phyloP scores from a whole-genome alignment of 208 protist species.

The Leptomonas seymouri region DNA sequence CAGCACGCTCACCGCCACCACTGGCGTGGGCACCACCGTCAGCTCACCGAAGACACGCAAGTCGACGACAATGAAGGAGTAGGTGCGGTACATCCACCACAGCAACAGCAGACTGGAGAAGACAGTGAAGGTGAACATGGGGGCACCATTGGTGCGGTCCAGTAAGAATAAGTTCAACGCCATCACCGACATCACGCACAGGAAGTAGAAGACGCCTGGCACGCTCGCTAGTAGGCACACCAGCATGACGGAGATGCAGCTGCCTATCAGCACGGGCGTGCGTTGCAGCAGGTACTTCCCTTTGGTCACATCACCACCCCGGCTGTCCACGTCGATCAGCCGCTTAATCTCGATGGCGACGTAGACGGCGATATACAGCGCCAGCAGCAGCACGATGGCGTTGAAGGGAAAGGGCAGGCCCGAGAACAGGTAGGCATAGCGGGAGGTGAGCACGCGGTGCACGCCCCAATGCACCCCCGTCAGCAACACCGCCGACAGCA shows the following conservation, averaged over 20 bases:
- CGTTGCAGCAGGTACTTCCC: constrained; percentile 18
- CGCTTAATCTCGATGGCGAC: constrained; percentile 52
- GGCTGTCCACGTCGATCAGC: constrained; percentile 59
- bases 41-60: constrained; percentile 82
- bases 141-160: constrained; percentile 63
- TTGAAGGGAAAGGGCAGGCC: constrained; percentile 74
- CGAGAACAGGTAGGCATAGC: constrained; percentile 83
- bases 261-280: constrained; percentile 39
- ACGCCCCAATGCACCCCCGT: constrained; percentile 56
- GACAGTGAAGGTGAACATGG: constrained; percentile 78
- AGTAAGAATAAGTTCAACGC: constrained; percentile 80
- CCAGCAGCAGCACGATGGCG: constrained; percentile 55
- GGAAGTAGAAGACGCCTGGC: constrained; percentile 62
- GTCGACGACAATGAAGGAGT: constrained; percentile 86
- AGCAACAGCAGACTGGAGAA: constrained; percentile 80
- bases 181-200: constrained; percentile 53
- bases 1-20: constrained; percentile 64
- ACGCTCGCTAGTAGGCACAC: constrained; percentile 47
- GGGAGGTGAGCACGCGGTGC: constrained; percentile 69
- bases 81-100: constrained; percentile 91
- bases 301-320: constrained; percentile 37
- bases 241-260: constrained; percentile 45
- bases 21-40: constrained; percentile 59
- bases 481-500: constrained; percentile 36
- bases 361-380: constrained; percentile 59